These are phyloP conservation scores for Buddleja alternifolia DNA, from an alignment of 257 asterid genomes.

Conservation along the genomic window DNA sequence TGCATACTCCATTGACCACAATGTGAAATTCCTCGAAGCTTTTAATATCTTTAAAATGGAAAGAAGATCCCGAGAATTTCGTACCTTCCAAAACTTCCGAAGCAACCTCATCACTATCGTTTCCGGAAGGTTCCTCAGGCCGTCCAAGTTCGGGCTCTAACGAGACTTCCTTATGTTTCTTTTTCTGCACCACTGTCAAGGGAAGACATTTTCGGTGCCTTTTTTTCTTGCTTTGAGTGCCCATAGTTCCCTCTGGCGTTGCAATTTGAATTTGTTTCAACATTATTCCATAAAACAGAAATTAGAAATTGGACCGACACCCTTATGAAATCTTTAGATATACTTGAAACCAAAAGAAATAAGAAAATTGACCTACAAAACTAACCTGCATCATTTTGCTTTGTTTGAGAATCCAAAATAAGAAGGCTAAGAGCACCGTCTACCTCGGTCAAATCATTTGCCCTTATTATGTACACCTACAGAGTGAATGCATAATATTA, in stretches of 20 bases:
- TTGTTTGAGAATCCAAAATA: constrained; percentile 66
- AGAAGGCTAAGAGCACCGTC: constrained; percentile 94
- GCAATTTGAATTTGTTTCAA: not conserved
- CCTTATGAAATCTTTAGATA: not conserved
- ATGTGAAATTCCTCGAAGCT: constrained; percentile 43
- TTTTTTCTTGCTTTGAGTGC: constrained; percentile 28
- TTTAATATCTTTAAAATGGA: constrained; percentile 33
- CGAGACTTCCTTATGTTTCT: constrained; percentile 24
- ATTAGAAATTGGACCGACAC: constrained; percentile 4
- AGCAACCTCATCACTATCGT: constrained; percentile 49
- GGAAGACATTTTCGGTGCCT: constrained; percentile 44
- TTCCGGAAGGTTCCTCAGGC: constrained; percentile 43
- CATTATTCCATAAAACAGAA: not conserved
- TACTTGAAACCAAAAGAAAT: not conserved
- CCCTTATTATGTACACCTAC: constrained; percentile 65
- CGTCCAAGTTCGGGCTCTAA: constrained; percentile 23
- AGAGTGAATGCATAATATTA: constrained; percentile 31
- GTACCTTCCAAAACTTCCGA: constrained; percentile 47
- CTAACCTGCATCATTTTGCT: constrained; percentile 73
- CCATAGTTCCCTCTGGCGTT: constrained; percentile 30
- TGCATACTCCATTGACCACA: constrained; percentile 38
- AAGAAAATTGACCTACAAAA: constrained; percentile 24
- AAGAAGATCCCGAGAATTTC: constrained; percentile 26
- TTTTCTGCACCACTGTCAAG: constrained; percentile 28
- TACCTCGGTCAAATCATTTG: constrained; percentile 76